Percentiles rank a stretch among this genome's conserved stretches.
These are phyloP conservation scores for Colletotrichum chrysophilum DNA, from an alignment of 2,329 filamentous ascomycete species.

Conservation along the genomic window DNA sequence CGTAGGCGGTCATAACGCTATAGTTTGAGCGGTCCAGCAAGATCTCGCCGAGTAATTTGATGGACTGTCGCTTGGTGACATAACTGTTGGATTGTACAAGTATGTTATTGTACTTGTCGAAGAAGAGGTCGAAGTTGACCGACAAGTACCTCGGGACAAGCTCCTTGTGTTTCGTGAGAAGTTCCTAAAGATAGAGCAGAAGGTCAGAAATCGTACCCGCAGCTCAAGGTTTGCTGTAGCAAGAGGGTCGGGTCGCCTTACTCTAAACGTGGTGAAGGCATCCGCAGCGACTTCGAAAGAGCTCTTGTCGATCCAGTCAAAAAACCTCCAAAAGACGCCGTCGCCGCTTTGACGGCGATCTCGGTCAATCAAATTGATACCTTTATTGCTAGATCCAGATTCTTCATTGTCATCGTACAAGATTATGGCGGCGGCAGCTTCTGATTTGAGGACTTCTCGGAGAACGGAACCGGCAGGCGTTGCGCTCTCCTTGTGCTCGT, in stretches of 20 bases:
- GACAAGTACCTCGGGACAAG: conserved; percentile 87
- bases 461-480: conserved; percentile 90
- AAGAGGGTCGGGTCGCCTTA: conserved; percentile 46
- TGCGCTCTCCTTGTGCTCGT: conserved; percentile 88
- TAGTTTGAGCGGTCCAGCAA: conserved; percentile 95
- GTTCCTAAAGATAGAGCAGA: conserved; percentile 63
- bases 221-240: neutral
- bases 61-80: conserved; percentile 96
- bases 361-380: conserved; percentile 78
- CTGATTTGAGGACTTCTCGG: conserved; percentile 86
- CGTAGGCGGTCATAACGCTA: conserved; percentile 96
- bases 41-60: conserved; percentile 95
- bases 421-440: conserved; percentile 88
- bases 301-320: conserved; percentile 95
- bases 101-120: conserved; percentile 84
- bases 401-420: conserved; percentile 87
- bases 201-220: neutral
- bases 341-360: conserved; percentile 77
- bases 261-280: conserved; percentile 95
- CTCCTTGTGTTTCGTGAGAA: conserved; percentile 92
- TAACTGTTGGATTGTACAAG: conserved; percentile 94
- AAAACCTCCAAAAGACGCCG: conserved; percentile 96
- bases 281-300: conserved; percentile 97
- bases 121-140: conserved; percentile 93
- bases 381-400: conserved; percentile 73